Percentiles rank a stretch among this genome's conserved stretches.
phyloP scores from a whole-genome alignment of 2,329 filamentous ascomycete genomes.

The Myriosclerotinia duriaeana region DNA sequence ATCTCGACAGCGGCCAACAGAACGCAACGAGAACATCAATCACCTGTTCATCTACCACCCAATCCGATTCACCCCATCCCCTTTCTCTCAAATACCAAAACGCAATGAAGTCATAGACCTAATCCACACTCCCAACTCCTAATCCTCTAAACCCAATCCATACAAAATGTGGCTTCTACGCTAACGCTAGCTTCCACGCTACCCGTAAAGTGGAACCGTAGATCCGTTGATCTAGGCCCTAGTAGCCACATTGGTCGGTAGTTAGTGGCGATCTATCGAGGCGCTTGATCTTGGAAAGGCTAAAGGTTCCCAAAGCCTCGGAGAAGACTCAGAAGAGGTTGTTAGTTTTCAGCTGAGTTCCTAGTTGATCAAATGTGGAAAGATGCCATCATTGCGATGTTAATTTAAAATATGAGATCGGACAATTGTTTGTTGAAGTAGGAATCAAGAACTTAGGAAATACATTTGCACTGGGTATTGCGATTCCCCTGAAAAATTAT shows the following conservation, averaged over 20 bases:
- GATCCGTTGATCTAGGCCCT: background rate
- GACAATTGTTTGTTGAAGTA: background rate
- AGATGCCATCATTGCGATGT: background rate
- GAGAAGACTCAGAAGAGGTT: background rate
- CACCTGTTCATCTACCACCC: background rate
- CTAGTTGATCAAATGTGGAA: background rate
- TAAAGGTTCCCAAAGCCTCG: background rate
- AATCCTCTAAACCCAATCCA: background rate
- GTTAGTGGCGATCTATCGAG: background rate
- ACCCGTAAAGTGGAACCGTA: background rate
- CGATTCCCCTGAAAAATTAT: background rate
- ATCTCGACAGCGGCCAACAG: background rate
- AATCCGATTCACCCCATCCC: background rate
- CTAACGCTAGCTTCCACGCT: background rate
- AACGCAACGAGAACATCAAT: background rate
- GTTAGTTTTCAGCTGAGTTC: background rate
- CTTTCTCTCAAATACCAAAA: background rate
- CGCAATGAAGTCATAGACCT: background rate
- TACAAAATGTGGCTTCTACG: background rate
- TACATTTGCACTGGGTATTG: background rate
- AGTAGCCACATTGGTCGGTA: background rate
- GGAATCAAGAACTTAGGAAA: background rate
- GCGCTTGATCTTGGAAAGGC: background rate
- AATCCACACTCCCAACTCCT: no score
- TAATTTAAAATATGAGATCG: background rate